These are phyloP conservation scores for Aspergillus pseudonomiae DNA, from an alignment of 2,329 filamentous ascomycete species.

Conservation along the genomic window DNA sequence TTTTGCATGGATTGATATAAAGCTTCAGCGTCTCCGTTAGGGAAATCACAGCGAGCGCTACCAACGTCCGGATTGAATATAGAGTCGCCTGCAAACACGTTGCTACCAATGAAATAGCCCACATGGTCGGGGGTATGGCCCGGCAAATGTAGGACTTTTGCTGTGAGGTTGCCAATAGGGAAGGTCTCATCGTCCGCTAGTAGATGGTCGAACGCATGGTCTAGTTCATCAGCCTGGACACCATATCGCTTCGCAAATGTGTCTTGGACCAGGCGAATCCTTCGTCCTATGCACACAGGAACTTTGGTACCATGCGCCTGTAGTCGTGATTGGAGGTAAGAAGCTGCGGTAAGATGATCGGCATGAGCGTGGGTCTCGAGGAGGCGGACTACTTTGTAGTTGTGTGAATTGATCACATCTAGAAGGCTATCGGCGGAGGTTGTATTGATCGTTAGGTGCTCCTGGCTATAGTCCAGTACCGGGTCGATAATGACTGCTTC, in stretches of 20 bases:
- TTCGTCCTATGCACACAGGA: slow-evolving; percentile 60
- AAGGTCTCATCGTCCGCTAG: slow-evolving; percentile 60
- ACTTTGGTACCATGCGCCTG: slow-evolving; percentile 29
- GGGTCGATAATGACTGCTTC: slow-evolving; percentile 61
- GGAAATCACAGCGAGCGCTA: slow-evolving; percentile 57
- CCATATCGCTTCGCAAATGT: slow-evolving; percentile 55
- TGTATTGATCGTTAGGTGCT: slow-evolving; percentile 47
- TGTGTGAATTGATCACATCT: slow-evolving; percentile 41
- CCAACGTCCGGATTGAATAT: slow-evolving; percentile 57
- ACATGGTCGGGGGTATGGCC: slow-evolving; percentile 65
- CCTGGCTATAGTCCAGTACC: slow-evolving; percentile 58
- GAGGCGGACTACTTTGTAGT: slow-evolving; percentile 53
- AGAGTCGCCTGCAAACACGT: slow-evolving; percentile 56
- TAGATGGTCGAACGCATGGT: slow-evolving; percentile 55
- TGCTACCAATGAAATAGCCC: slow-evolving; percentile 57
- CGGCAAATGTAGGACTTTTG: slow-evolving; percentile 57
- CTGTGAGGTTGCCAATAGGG: slow-evolving; percentile 51
- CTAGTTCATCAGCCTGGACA: slow-evolving; percentile 48
- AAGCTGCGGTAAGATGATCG: slow-evolving; percentile 61
- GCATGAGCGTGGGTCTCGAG: slow-evolving; percentile 66
- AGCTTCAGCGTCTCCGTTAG: slow-evolving; percentile 48
- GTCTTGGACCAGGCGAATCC: slow-evolving; percentile 56
- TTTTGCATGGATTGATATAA: slow-evolving; percentile 50
- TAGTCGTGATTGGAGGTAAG: slow-evolving; percentile 56
- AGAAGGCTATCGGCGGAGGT: slow-evolving; percentile 56